Conservation (phyloP, 192 early-diverging fungal species). For the Umbelopsis vinacea region DNA sequence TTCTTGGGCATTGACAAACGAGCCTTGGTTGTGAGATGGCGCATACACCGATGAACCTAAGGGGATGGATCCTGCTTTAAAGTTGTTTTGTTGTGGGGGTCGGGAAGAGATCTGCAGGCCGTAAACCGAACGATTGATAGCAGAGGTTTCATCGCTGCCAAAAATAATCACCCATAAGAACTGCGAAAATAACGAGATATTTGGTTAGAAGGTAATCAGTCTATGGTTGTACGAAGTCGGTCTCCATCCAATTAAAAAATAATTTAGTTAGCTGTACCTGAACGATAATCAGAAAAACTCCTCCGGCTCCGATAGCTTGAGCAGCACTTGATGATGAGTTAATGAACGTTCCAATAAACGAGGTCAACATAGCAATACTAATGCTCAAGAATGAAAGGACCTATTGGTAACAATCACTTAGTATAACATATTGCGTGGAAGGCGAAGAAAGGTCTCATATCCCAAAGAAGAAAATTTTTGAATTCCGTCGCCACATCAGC, state of each 20-base stretch:
- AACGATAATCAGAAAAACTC: conserved; percentile 36
- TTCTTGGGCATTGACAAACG: conserved; percentile 2
- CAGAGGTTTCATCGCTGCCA: conserved; percentile 64
- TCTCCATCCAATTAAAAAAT: background rate
- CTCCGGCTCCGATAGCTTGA: conserved; percentile 33
- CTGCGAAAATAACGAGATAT: conserved; percentile 24
- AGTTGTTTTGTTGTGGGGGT: background rate
- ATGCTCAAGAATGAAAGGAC: conserved; percentile 26
- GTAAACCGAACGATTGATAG: background rate
- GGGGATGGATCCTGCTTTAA: background rate
- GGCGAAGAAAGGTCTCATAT: conserved; percentile 14
- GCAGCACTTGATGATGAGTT: background rate
- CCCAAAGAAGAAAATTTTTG: background rate
- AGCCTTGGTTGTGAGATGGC: conserved; percentile 8
- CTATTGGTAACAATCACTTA: conserved; percentile 20
- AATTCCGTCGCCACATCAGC: background rate
- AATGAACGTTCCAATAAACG: conserved; percentile 3
- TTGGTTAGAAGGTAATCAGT: conserved; percentile 8
- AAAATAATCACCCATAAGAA: conserved; percentile 72
- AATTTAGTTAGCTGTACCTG: conserved; percentile 23
- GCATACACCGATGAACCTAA: conserved; percentile 11
- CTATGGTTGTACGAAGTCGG: conserved; percentile 4
- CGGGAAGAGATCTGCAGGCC: conserved; percentile 4
- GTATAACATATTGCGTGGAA: background rate
- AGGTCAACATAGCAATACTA: conserved; percentile 32